Evolutionary conservation across 148 eudicot species (phyloP), one percentile per base, ranked within the genome.

Genomic region (Chenopodium suecicum): DNA sequence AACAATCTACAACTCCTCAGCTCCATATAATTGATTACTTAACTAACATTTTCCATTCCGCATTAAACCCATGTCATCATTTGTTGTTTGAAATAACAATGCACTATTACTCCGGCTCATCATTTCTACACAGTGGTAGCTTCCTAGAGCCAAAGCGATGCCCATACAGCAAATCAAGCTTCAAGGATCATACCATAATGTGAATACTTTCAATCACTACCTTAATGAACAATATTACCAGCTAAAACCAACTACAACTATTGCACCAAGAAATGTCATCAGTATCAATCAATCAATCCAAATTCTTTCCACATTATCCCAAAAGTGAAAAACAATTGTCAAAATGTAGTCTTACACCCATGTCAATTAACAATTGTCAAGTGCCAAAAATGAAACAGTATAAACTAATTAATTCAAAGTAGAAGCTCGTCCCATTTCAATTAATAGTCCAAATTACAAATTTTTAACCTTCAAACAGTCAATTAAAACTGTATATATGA

Each of bases 351-450:
- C n/a, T 62, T 4, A 22, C 25, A 48, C 25, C 66, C 27, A 22
- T 62, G 7, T 62, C 27, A 62, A 22, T 12, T 22, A 62, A 22
- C 5, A 62, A 20, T 4, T 62, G 66, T 20, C 27, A 20, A 62
- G 2, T 3, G 9, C 0, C 25, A 62, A 7, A 20, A 8, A 19
- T 62, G 66, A 56, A 17, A 62, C 66, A 62, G 5, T 7, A 22
- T 62, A 41, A 77, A 25, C 10, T 0, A 22, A 44, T 44, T 41
- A 9, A 46, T 48, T 17, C 10, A 41, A 56, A 56, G 41, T 76
- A 8, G 34, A 82, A 66, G 56, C 46, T 44, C 76, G 46, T 29
- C 76, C 76, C 52, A 76, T 41, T 76, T 75, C 32, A 65, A 34
- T 62, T 16, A 56, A 56, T 22, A 56, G 37, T 34, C 56, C 34